Evolutionary conservation across 495 filamentous ascomycete genomes (phyloP).

Genomic region (Platismatia glauca): DNA sequence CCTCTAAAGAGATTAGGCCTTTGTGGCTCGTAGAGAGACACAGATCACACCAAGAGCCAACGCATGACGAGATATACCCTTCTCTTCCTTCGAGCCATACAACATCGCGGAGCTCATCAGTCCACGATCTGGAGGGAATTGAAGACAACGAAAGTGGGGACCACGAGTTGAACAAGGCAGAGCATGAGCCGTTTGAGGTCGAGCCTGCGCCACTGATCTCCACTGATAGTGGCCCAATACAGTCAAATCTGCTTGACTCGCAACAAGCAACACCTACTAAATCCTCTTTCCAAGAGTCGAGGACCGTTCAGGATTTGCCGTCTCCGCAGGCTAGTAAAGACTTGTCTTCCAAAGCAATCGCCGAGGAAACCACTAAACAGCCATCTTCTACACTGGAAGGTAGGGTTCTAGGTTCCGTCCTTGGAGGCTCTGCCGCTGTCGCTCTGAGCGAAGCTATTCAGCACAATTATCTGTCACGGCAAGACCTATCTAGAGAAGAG

Average conservation of each 20-base stretch:
- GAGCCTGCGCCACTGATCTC: background rate
- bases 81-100: slow-evolving; percentile 44
- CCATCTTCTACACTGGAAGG: background rate
- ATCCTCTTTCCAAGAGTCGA: slow-evolving; percentile 17
- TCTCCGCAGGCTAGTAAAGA: background rate
- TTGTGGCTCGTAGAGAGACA: slow-evolving; percentile 44
- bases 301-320: background rate
- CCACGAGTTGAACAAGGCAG: background rate
- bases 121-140: slow-evolving; percentile 30
- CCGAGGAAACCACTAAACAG: background rate
- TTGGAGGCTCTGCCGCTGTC: slow-evolving; percentile 12
- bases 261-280: slow-evolving; percentile 35
- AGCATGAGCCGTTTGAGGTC: background rate
- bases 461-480: background rate
- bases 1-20: slow-evolving; percentile 38
- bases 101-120: slow-evolving; percentile 37
- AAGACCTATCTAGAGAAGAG: background rate
- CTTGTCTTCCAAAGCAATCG: background rate
- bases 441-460: background rate
- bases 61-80: slow-evolving; percentile 35
- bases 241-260: slow-evolving; percentile 29
- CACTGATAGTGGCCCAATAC: background rate
- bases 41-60: slow-evolving; percentile 34
- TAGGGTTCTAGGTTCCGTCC: background rate
- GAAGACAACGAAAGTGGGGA: background rate